Percentiles rank a stretch among this genome's conserved stretches.
Conservation (phyloP, 2,329 filamentous ascomycete species). For the Fusarium nematophilum region DNA sequence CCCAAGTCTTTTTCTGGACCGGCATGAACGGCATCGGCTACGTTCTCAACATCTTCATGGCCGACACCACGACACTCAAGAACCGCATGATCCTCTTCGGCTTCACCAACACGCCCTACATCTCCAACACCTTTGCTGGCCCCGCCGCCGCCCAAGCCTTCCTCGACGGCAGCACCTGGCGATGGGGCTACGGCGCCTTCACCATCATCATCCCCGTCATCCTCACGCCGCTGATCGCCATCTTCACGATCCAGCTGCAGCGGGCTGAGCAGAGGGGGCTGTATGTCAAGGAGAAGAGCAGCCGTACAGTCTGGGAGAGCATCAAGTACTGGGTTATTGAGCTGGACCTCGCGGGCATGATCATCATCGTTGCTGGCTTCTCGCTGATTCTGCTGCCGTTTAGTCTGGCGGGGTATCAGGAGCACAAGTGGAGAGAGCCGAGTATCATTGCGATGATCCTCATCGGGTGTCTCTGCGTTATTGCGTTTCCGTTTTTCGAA, state of each 20-base stretch:
- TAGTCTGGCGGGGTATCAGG: slow-evolving; percentile 49
- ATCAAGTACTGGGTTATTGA: slow-evolving; percentile 26
- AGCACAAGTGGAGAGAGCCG: slow-evolving; percentile 51
- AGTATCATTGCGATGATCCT: slow-evolving; percentile 60
- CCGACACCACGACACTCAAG: slow-evolving; percentile 9
- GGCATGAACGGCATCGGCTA: slow-evolving; percentile 19
- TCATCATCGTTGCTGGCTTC: slow-evolving; percentile 62
- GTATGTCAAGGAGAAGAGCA: slow-evolving; percentile 13
- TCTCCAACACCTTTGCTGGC: slow-evolving; percentile 12
- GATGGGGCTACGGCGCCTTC: slow-evolving; percentile 11
- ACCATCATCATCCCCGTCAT: slow-evolving; percentile 18
- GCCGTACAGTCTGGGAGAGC: not conserved
- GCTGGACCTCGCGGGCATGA: slow-evolving; percentile 58
- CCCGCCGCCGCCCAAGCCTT: slow-evolving; percentile 1
- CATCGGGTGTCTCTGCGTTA: slow-evolving; percentile 60
- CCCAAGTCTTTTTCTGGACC: slow-evolving; percentile 61
- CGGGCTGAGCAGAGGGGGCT: slow-evolving; percentile 9
- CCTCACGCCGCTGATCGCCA: slow-evolving; percentile 4
- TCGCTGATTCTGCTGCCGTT: slow-evolving; percentile 64
- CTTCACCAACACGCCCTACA: slow-evolving; percentile 3
- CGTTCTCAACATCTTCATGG: slow-evolving; percentile 20
- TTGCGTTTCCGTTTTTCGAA: slow-evolving; percentile 63
- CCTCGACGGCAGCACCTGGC: slow-evolving; percentile 2
- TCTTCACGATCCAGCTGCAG: slow-evolving; percentile 15
- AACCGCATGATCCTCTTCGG: slow-evolving; percentile 17